Evolutionary conservation across 2,329 filamentous ascomycete species (phyloP), one percentile per base, ranked within the genome.

Genomic region (Botrytis fabae): DNA sequence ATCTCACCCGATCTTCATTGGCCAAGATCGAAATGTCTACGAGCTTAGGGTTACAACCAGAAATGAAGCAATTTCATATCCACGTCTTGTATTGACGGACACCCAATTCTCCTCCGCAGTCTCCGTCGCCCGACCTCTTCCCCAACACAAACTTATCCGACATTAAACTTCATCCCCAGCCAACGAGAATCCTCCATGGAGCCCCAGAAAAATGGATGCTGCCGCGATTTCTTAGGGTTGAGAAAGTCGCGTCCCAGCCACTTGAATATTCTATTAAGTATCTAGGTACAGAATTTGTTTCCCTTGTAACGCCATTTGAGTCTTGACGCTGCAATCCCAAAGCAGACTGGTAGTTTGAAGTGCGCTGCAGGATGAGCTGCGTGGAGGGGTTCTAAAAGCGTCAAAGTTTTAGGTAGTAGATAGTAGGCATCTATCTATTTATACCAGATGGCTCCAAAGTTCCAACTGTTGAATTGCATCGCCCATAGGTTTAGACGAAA

Each of bases 51-150:
- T 54, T 42, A 57, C 48, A 54, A 40, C 14, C 25, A 28, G 64
- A 68, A 48, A 68, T 70, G 28, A 68, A 25, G 40, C 46, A 60
- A 72, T 72, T 72, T 72, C 68, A 68, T 72, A 72, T 72, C 40
- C 62, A 60, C 32, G n/a, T 57, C 69, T 65, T 22, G 35, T 25
- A 35, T 35, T 57, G 40, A 40, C 59, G 35, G 35, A 40, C 35
- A 62, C 14, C 35, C 10, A n/a, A 62, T 28, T 28, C 22, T 18
- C 35, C 40, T 40, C 46, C 60, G 38, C 51, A 57, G 51, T 40
- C 28, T 64, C 57, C n/a, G 42, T 32, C n/a, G 42, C 25, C 44
- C 48, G 48, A 51, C 48, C 48, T 48, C 28, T n/a, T 60, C 68
- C 40, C 42, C 42, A 63, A 48, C 28, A 48, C 16, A 40, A 48